Evolutionary conservation across 1,284 basidiomycete genomes (phyloP).

Genomic region (Flammula alnicola): DNA sequence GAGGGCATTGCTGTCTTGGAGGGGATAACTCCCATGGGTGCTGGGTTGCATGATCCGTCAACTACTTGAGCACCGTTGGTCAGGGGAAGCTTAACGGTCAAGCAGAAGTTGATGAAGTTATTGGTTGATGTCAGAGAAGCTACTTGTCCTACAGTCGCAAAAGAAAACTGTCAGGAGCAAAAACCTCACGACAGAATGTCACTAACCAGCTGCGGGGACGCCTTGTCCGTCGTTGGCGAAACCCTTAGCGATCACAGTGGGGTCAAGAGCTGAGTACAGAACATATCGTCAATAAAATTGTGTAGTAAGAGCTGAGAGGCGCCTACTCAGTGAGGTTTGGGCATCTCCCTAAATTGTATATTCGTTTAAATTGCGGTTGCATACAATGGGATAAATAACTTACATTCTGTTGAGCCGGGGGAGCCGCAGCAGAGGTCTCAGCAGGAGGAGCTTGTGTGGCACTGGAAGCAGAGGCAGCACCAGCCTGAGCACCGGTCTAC

Average conservation of each 20-base stretch:
- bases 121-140: constrained; percentile 61
- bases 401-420: too few species aligned
- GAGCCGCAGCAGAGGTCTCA: background rate
- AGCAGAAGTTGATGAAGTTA: constrained; percentile 68
- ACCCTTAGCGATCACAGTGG: constrained; percentile 47
- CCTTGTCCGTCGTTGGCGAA: constrained; percentile 51
- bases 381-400: background rate
- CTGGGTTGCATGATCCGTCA: constrained; percentile 66
- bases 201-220: constrained; percentile 16
- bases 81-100: constrained; percentile 39
- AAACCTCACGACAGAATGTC: background rate
- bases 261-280: constrained; percentile 45
- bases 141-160: constrained; percentile 44
- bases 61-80: constrained; percentile 53
- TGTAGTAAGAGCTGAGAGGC: background rate
- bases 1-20: constrained; percentile 54
- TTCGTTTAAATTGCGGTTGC: constrained; percentile 8
- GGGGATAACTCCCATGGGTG: constrained; percentile 58
- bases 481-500: too few species aligned
- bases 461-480: constrained; percentile 1
- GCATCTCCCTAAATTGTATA: constrained; percentile 23
- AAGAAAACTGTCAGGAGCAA: background rate
- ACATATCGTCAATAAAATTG: constrained; percentile 12
- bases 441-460: background rate
- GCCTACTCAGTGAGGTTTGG: constrained; percentile 45